Evolutionary conservation across 805 yeast species (phyloP), one percentile per base, ranked within the genome.

Genomic region (Saccharomycopsis oosterbeekiorum): DNA sequence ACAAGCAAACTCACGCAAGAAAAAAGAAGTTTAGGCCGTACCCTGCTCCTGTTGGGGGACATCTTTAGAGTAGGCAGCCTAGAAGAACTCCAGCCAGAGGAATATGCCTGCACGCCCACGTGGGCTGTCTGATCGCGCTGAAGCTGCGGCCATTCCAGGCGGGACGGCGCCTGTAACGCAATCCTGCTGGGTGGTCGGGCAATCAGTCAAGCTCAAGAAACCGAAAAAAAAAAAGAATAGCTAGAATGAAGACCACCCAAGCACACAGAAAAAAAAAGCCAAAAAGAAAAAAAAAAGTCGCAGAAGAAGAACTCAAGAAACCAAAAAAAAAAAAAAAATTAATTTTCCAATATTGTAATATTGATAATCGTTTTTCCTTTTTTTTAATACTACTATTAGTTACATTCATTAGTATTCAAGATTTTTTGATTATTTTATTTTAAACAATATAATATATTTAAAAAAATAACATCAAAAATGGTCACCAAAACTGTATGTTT

Each of bases 401-500:
- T 24, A 21, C n/a, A 10, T 10, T 26, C n/a, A 47, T 8, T 17
- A 21, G 53, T 47, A 47, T 47, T 47, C 53, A 47, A 47, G 53
- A 47, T 24, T 47, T 47, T 47, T 47, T 47, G 53, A 47, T 47
- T 47, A 47, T 21, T 21, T 47, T 47, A 47, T 26, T 47, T 47
- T 47, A 47, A 47, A 19, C 53, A 47, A 47, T 24, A 47, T 47
- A 47, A 47, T 47, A 21, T 12, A 24, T 47, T 47, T 21, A 47
- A 47, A 47, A 56, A 42, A 56, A 58, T 58, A 51, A 57, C 57
- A 40, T 40, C 60, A 60, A 62, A 60, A 53, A 63, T 63, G 65
- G 65, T 63, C 51, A 63, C 65, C 54, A 61, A 63, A 63, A 59
- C 61, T 60, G 65, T 63, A 63, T 47, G 65, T 63, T 21, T 40